phyloP scores from a whole-genome alignment of 441 rosid genomes.

The Populus trichocarpa region DNA sequence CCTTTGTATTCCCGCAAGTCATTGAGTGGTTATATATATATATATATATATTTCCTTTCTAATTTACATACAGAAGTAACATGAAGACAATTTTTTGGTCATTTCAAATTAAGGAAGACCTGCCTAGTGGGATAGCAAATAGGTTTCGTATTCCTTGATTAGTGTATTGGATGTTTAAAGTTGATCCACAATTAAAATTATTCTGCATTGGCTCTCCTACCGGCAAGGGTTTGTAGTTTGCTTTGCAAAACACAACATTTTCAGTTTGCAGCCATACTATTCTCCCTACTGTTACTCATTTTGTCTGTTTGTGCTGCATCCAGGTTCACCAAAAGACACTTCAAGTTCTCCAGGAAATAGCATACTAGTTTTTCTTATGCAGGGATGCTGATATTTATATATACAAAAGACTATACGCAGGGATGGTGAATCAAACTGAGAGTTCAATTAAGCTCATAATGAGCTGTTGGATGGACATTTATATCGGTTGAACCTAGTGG shows the following conservation, averaged over 20 bases:
- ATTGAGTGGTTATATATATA: not conserved
- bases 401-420: not conserved
- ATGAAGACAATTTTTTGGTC: not conserved
- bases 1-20: not conserved
- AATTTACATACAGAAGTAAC: not conserved
- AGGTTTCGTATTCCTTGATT: not conserved
- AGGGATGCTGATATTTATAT: conserved; percentile 1
- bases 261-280: not conserved
- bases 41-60: not conserved
- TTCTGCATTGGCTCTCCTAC: not conserved
- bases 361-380: conserved; percentile 42
- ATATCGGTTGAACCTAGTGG: conserved; percentile 2
- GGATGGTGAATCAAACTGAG: not conserved
- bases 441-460: not conserved
- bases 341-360: conserved; percentile 85
- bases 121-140: not conserved
- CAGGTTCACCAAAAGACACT: conserved; percentile 97
- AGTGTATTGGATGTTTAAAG: not conserved
- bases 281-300: not conserved
- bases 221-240: not conserved
- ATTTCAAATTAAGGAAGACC: not conserved
- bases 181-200: not conserved
- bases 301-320: conserved; percentile 18
- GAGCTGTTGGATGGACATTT: conserved; percentile 1
- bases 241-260: not conserved